A percentile compares a stretch with the other conserved stretches of the same genome.
phyloP scores from a whole-genome alignment of 73 alveolate genomes.

The Paramecium primaurelia region DNA sequence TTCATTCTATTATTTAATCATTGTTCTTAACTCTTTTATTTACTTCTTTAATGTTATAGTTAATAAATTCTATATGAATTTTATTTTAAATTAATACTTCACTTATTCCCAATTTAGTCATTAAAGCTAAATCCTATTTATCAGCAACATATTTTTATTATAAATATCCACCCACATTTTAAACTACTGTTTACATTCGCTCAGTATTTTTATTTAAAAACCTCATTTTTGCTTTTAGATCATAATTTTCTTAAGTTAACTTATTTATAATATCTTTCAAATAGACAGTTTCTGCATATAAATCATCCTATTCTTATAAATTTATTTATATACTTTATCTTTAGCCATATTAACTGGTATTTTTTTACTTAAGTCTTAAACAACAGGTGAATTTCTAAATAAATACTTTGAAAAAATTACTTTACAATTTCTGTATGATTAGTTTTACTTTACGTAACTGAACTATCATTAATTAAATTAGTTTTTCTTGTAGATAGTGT shows the following conservation, averaged over 20 bases:
- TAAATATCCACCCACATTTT: constrained; percentile 31
- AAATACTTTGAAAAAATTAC: not conserved
- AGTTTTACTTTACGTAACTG: not conserved
- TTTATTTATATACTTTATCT: not conserved
- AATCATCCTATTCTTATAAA: not conserved
- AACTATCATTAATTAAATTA: not conserved
- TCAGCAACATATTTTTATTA: not conserved
- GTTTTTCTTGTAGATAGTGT: constrained; percentile 30
- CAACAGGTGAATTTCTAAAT: constrained; percentile 27
- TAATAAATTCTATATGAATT: not conserved
- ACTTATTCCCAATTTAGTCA: constrained; percentile 42
- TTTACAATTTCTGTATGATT: constrained; percentile 26
- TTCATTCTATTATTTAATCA: not conserved
- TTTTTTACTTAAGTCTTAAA: constrained; percentile 1
- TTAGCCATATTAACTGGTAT: constrained; percentile 6
- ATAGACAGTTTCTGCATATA: constrained; percentile 40
- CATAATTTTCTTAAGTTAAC: constrained; percentile 40
- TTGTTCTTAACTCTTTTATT: not conserved
- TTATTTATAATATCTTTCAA: constrained; percentile 33
- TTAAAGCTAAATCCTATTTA: not conserved
- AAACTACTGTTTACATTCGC: constrained; percentile 18
- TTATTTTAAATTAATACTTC: not conserved
- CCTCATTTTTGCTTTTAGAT: constrained; percentile 30
- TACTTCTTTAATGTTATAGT: constrained; percentile 4
- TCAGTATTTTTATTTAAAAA: not conserved